phyloP scores from a whole-genome alignment of 805 yeast genomes.

The Groenewaldozyma salmanticensis region DNA sequence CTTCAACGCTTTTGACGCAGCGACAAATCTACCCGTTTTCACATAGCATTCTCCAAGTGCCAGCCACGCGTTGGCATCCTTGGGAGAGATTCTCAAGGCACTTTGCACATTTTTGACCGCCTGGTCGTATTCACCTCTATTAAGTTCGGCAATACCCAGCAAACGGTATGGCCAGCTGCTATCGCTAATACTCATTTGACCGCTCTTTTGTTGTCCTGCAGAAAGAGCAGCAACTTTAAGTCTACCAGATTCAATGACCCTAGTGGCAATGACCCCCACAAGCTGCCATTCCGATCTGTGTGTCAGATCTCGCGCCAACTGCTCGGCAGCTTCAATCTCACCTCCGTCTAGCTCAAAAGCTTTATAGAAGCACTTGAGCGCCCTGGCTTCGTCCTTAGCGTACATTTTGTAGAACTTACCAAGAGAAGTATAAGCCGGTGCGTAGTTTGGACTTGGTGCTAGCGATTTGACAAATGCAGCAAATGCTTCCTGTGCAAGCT shows the following conservation, averaged over 20 bases:
- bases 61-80: slow-evolving; percentile 76
- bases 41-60: slow-evolving; percentile 96
- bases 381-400: slow-evolving; percentile 52
- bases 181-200: slow-evolving; percentile 7
- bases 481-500: slow-evolving; percentile 40
- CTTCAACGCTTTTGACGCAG: slow-evolving; percentile 73
- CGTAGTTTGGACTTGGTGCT: slow-evolving; percentile 51
- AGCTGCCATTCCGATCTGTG: slow-evolving; percentile 68
- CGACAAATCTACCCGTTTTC: slow-evolving; percentile 75
- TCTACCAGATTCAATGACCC: slow-evolving; percentile 55
- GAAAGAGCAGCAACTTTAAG: slow-evolving; percentile 25
- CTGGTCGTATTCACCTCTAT: slow-evolving; percentile 57
- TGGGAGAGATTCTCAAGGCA: slow-evolving; percentile 58
- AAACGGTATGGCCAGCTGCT: slow-evolving; percentile 78
- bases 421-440: slow-evolving; percentile 73
- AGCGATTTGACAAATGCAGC: slow-evolving; percentile 47
- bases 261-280: slow-evolving; percentile 62
- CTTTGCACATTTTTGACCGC: slow-evolving; percentile 87
- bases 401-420: slow-evolving; percentile 62
- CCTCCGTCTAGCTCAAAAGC: slow-evolving; percentile 82
- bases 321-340: slow-evolving; percentile 65
- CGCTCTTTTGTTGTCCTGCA: slow-evolving; percentile 1
- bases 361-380: slow-evolving; percentile 76
- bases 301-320: slow-evolving; percentile 63
- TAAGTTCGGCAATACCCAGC: slow-evolving; percentile 68